Percentiles rank a stretch among this genome's conserved stretches.
phyloP scores from a whole-genome alignment of 805 yeast genomes.

The Myxozyma sirexii region DNA sequence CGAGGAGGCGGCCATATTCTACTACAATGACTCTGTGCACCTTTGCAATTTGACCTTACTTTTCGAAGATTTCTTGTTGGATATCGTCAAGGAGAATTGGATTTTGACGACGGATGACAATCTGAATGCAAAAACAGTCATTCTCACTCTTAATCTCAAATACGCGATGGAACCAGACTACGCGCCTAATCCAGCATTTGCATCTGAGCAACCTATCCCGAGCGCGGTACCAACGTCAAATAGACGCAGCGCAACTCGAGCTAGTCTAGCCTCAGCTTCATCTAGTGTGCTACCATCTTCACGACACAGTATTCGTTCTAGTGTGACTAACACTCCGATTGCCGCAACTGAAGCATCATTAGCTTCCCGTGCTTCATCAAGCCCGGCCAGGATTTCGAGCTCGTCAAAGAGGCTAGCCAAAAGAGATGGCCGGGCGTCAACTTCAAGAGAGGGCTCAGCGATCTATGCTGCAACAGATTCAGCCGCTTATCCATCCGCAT shows the following conservation, averaged over 20 bases:
- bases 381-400: too few relatives aligned
- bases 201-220: neutral
- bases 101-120: slow-evolving; percentile 23
- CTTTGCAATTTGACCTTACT: slow-evolving; percentile 17
- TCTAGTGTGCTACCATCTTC: too few relatives aligned
- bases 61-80: slow-evolving; percentile 9
- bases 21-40: neutral
- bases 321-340: too few relatives aligned
- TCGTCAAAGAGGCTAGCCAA: too few relatives aligned
- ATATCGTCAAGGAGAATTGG: slow-evolving; percentile 16
- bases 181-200: neutral
- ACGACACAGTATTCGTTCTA: too few relatives aligned
- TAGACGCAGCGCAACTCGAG: neutral
- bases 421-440: too few relatives aligned
- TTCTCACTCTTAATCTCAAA: slow-evolving; percentile 26
- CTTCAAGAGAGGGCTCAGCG: neutral
- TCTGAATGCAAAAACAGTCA: slow-evolving; percentile 11
- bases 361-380: too few relatives aligned
- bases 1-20: slow-evolving; percentile 2
- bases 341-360: too few relatives aligned
- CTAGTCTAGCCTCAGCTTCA: too few relatives aligned
- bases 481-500: neutral
- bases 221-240: neutral
- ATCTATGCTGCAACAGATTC: neutral
- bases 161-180: slow-evolving; percentile 4